Percentiles rank a stretch among this genome's conserved stretches.
Evolutionary conservation across 495 filamentous ascomycete species (phyloP).

Genomic region (Neurospora tetraspora): DNA sequence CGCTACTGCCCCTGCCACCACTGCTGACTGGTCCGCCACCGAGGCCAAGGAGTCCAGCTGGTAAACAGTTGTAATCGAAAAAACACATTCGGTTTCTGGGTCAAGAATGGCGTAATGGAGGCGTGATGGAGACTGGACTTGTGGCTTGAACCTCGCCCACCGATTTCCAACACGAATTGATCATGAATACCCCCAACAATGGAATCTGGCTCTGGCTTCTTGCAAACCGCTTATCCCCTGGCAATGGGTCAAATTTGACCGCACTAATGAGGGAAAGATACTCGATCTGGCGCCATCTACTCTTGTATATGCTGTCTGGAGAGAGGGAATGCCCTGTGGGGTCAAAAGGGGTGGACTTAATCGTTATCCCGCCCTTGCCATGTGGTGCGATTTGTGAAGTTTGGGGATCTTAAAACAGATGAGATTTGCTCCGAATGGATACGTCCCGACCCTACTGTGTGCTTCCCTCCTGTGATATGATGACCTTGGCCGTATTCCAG

Average conservation of each 20-base stretch:
- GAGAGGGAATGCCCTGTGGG: conserved; percentile 93
- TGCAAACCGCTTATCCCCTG: conserved; percentile 11
- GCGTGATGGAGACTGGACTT: conserved; percentile 11
- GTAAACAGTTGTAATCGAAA: conserved; percentile 37
- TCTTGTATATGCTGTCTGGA: conserved; percentile 34
- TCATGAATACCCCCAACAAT: conserved; percentile 7
- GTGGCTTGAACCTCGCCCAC: conserved; percentile 13
- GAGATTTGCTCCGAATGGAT: background rate
- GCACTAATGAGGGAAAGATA: conserved; percentile 99
- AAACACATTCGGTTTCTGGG: conserved; percentile 12
- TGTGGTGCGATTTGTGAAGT: conserved; percentile 10
- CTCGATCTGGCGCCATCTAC: conserved; percentile 25
- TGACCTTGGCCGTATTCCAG: background rate
- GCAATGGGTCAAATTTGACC: conserved; percentile 44
- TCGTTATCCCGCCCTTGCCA: conserved; percentile 38
- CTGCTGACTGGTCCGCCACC: conserved; percentile 61
- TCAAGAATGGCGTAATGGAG: conserved; percentile 18
- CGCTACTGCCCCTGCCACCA: conserved; percentile 37
- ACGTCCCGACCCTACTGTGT: background rate
- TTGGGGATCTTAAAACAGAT: background rate
- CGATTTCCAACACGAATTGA: conserved; percentile 11
- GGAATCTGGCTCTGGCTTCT: conserved; percentile 8
- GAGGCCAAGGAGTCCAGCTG: conserved; percentile 49
- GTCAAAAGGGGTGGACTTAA: conserved; percentile 45
- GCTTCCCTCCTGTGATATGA: background rate